Evolutionary conservation across 306 rosid genomes (phyloP).

Genomic region (cucumber (Cucumis sativus)): DNA sequence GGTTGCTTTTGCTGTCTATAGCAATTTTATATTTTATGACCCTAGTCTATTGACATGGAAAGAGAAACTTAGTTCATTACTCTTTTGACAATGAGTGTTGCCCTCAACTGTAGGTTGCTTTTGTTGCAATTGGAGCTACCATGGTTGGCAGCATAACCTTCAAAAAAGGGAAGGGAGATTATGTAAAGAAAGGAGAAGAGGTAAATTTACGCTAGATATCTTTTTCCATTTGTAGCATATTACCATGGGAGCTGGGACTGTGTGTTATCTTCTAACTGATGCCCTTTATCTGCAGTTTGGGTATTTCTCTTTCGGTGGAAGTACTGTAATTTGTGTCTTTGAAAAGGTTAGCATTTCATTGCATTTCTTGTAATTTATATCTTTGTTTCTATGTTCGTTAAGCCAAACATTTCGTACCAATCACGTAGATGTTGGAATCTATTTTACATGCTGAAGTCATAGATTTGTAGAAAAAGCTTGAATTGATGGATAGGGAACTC

Average conservation of each 20-base stretch:
- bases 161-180: slow-evolving; percentile 55
- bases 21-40: background rate
- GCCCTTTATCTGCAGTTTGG: slow-evolving; percentile 56
- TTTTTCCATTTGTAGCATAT: background rate
- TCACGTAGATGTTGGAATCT: background rate
- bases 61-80: background rate
- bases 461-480: background rate
- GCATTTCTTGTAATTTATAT: background rate
- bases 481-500: background rate
- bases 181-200: slow-evolving; percentile 93
- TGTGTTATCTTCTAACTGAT: slow-evolving; percentile 15
- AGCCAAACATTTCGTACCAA: background rate
- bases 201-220: slow-evolving; percentile 24
- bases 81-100: background rate
- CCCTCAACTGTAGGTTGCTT: slow-evolving; percentile 59
- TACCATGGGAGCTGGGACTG: no score
- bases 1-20: background rate
- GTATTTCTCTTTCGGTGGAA: slow-evolving; percentile 95
- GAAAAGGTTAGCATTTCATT: slow-evolving; percentile 51
- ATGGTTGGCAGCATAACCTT: slow-evolving; percentile 97
- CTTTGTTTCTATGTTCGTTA: background rate
- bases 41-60: background rate
- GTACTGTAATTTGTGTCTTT: slow-evolving; percentile 86
- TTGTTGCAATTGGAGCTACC: slow-evolving; percentile 93
- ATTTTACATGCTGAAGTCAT: background rate